phyloP scores from a whole-genome alignment of 208 protist genomes.

The Wallacemonas sp. region DNA sequence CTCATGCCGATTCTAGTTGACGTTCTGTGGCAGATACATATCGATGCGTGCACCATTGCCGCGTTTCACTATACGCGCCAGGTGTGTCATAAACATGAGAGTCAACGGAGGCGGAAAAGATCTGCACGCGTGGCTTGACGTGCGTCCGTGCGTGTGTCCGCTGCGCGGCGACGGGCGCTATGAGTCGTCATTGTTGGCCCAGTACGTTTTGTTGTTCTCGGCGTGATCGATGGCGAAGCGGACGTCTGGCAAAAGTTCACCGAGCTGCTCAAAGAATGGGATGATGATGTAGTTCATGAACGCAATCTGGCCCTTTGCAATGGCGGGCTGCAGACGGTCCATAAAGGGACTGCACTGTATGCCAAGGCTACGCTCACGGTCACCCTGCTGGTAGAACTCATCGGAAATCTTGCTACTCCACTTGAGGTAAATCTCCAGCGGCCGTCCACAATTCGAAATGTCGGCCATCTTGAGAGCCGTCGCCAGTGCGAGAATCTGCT shows the following conservation, averaged over 20 bases:
- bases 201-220: slow-evolving; percentile 84
- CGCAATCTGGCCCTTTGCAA: slow-evolving; percentile 89
- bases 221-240: slow-evolving; percentile 76
- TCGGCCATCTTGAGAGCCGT: slow-evolving; percentile 95
- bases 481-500: slow-evolving; percentile 85
- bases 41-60: too few relatives aligned
- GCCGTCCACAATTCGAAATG: slow-evolving; percentile 93
- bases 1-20: too few relatives aligned
- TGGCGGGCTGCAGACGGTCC: slow-evolving; percentile 73
- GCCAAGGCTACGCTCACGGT: slow-evolving; percentile 84
- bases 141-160: too few relatives aligned
- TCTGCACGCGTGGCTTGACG: too few relatives aligned
- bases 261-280: slow-evolving; percentile 88
- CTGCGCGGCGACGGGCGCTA: too few relatives aligned
- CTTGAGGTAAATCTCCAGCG: slow-evolving; percentile 81
- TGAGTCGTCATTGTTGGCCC: slow-evolving; percentile 60
- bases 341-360: slow-evolving; percentile 94
- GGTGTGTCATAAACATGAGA: too few relatives aligned
- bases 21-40: too few relatives aligned
- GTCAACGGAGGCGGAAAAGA: too few relatives aligned
- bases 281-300: slow-evolving; percentile 94
- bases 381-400: slow-evolving; percentile 95
- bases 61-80: too few relatives aligned
- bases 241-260: slow-evolving; percentile 83
- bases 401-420: slow-evolving; percentile 91